These are phyloP conservation scores for Passiflora organensis DNA, from an alignment of 345 rosid species.

Conservation along the genomic window DNA sequence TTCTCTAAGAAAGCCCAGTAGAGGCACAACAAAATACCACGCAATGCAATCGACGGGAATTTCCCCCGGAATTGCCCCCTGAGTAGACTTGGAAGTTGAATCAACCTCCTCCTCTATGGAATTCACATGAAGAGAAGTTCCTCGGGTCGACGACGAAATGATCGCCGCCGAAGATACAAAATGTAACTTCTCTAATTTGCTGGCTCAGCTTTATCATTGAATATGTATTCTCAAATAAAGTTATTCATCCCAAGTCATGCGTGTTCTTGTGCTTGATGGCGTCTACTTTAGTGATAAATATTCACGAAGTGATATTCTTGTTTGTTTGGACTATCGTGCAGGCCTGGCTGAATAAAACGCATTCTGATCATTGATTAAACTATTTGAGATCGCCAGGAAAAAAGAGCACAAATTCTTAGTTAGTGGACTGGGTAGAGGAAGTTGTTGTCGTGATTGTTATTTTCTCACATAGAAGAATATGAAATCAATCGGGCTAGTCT, in stretches of 20 bases:
- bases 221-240: background rate
- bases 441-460: too few relatives aligned
- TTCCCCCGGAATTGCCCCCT: background rate
- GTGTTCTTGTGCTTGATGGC: too few relatives aligned
- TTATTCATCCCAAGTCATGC: background rate
- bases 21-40: background rate
- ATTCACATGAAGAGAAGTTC: slow-evolving; percentile 53
- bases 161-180: slow-evolving; percentile 59
- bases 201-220: too few relatives aligned
- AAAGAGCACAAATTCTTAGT: too few relatives aligned
- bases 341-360: background rate
- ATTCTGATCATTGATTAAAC: background rate
- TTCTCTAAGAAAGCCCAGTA: too few relatives aligned
- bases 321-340: background rate
- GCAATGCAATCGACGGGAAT: slow-evolving; percentile 9
- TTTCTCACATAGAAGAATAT: too few relatives aligned
- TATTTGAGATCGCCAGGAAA: too few relatives aligned
- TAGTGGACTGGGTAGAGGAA: slow-evolving; percentile 67
- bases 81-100: slow-evolving; percentile 33
- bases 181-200: slow-evolving; percentile 33
- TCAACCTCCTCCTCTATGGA: slow-evolving; percentile 27
- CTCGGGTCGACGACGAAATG: slow-evolving; percentile 71
- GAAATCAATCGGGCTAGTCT: too few relatives aligned
- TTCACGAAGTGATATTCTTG: too few relatives aligned
- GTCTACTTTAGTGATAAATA: too few relatives aligned